Evolutionary conservation across 768 basidiomycete species (phyloP), one percentile per base, ranked within the genome.

Genomic region (Scleroderma bovista): DNA sequence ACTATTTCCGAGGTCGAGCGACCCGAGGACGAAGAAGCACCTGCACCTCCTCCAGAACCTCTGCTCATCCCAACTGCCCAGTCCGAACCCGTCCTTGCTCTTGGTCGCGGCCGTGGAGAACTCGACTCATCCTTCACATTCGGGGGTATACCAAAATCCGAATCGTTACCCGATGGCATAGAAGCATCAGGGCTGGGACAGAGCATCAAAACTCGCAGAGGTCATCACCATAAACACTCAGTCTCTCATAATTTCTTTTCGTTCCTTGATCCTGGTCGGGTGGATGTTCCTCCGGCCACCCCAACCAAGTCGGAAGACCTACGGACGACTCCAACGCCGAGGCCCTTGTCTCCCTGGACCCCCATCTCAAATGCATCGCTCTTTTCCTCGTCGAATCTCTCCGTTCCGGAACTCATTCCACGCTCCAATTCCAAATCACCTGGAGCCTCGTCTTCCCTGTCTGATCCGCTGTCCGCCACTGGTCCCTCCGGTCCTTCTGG

Each of bases 221-320:
- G 89, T 0, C 90, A 92, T 60, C 86, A 96, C 67, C 93, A 95
- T 61, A 92, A 93, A 66, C 93, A 95, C 66, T 95, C 92, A 0
- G 67, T 93, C 11, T 95, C 93, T 1, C 93, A 96, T 64, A 92
- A 90, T 60, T 93, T 96, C 69, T 95, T 95, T 69, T 93, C 92
- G 0, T 96, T 96, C 63, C 83, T 97, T 38, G 92, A 94, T 57
- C 92, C 92, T 1, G 83, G 81, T 8, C 56, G 51, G 40, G 37
- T 17, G 10, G 47, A 22, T 38, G 15, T 33, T 10, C 33, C 36
- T 2, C 31, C 54, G 13, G 33, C 51, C 23, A 44, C 52, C n/a
- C 23, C 57, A 57, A 43, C 44, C 54, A 55, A 53, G 42, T 40
- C 52, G 54, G 47, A 66, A n/a, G 71, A 76, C 24, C 60, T 83